phyloP scores from a whole-genome alignment of 192 early-diverging fungal genomes.

The Nowakowskiella sp. region DNA sequence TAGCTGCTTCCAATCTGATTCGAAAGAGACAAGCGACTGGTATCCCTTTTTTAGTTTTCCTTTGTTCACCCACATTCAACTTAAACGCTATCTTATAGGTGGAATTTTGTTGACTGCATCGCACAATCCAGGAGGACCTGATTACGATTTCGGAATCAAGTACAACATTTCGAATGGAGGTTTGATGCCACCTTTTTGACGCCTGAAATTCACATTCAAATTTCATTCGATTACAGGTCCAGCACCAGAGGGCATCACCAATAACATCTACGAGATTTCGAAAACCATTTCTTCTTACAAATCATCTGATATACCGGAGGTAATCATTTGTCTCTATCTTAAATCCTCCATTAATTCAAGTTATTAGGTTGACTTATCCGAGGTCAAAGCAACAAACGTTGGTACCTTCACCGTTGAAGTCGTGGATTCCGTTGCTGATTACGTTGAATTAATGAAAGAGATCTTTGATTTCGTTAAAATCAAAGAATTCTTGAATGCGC shows the following conservation, averaged over 20 bases:
- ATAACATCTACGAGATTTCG: conserved; percentile 81
- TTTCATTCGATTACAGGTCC: conserved; percentile 45
- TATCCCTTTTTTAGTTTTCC: conserved; percentile 10
- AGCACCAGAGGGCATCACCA: conserved; percentile 90
- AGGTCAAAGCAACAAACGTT: conserved; percentile 51
- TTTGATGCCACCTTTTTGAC: too few species aligned
- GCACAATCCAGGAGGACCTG: conserved; percentile 97
- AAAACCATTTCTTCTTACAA: conserved; percentile 63
- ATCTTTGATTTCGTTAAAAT: conserved; percentile 92
- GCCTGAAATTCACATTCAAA: neutral
- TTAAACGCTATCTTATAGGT: conserved; percentile 31
- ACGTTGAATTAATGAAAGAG: conserved; percentile 72
- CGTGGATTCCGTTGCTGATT: conserved; percentile 82
- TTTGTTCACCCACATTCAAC: neutral
- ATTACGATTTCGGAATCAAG: conserved; percentile 98
- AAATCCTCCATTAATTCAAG: neutral
- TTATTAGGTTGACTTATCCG: conserved; percentile 61
- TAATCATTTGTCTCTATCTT: conserved; percentile 14
- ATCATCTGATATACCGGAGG: conserved; percentile 51
- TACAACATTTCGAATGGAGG: conserved; percentile 94
- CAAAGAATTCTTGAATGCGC: conserved; percentile 61
- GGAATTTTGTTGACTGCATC: conserved; percentile 97
- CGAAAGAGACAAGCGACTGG: conserved; percentile 79
- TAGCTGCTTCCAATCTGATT: conserved; percentile 87
- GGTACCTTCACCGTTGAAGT: conserved; percentile 71